A percentile compares a stretch with the other conserved stretches of the same genome.
phyloP scores from a whole-genome alignment of 1,284 basidiomycete genomes.

The Fomitopsis betulina region DNA sequence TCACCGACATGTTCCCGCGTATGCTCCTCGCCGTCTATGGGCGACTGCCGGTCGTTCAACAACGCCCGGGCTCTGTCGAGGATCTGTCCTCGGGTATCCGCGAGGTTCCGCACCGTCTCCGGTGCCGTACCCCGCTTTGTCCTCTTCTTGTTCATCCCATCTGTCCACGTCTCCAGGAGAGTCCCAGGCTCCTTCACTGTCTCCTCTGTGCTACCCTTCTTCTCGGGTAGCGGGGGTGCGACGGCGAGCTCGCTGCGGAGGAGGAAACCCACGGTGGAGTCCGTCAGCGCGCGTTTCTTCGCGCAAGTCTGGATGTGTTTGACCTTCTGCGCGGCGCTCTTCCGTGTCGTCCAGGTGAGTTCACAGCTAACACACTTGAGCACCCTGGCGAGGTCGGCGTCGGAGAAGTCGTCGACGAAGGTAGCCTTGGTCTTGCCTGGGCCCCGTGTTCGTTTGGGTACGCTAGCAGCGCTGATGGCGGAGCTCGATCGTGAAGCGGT shows the following conservation, averaged over 20 bases:
- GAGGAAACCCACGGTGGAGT: conserved; percentile 51
- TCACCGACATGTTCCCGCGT: neutral
- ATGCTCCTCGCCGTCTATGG: neutral
- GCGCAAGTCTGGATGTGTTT: conserved; percentile 65
- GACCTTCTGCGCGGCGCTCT: conserved; percentile 56
- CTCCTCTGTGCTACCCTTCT: conserved; percentile 25
- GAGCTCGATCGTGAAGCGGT: neutral
- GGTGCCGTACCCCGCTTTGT: conserved; percentile 35
- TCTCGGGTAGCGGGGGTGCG: conserved; percentile 14
- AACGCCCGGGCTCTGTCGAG: conserved; percentile 50
- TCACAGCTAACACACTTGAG: conserved; percentile 63
- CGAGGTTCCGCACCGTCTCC: conserved; percentile 42
- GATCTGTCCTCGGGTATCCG: conserved; percentile 48
- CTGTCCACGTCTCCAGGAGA: conserved; percentile 51
- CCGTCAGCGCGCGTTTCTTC: conserved; percentile 47
- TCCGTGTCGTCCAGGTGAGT: conserved; percentile 61
- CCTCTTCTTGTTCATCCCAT: conserved; percentile 38
- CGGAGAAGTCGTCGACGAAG: conserved; percentile 36
- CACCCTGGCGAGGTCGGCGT: conserved; percentile 42
- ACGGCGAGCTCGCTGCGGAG: conserved; percentile 44
- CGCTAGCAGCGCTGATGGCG: neutral
- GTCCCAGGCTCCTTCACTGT: conserved; percentile 32
- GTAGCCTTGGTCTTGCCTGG: conserved; percentile 3
- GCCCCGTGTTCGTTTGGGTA: neutral
- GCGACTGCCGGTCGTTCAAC: conserved; percentile 22